Evolutionary conservation across 345 rosid species (phyloP).

Genomic region (Citrus medica): DNA sequence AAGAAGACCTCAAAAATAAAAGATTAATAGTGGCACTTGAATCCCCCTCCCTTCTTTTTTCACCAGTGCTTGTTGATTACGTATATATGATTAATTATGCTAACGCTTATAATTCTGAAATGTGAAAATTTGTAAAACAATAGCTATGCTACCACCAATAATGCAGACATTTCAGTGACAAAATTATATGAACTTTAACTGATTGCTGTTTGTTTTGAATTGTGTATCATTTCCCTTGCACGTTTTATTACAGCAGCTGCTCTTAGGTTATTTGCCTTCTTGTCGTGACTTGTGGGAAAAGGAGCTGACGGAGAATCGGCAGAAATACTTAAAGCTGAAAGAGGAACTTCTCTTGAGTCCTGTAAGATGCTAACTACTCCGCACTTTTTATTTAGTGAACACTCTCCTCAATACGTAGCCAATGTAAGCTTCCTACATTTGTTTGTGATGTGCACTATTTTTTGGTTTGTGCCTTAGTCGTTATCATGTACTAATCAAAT

Average conservation of each 20-base stretch:
- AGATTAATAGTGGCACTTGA: not conserved
- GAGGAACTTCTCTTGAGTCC: conserved; percentile 67
- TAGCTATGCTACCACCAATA: not conserved
- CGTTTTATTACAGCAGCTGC: conserved; percentile 37
- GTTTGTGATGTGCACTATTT: not conserved
- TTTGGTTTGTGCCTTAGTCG: not conserved
- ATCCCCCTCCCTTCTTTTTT: not conserved
- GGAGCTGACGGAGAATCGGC: conserved; percentile 51
- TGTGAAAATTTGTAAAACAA: no score
- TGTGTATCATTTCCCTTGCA: conserved; percentile 2
- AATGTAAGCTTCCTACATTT: not conserved
- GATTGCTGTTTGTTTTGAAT: not conserved
- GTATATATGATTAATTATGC: not conserved
- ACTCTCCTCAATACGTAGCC: not conserved
- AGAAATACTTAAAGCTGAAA: conserved; percentile 55
- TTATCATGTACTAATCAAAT: conserved; percentile 24
- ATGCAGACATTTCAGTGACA: not conserved
- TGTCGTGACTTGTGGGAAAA: conserved; percentile 60
- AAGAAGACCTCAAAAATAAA: no score
- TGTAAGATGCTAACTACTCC: conserved; percentile 41
- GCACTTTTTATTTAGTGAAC: not conserved
- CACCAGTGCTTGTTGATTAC: not conserved
- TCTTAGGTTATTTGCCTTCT: conserved; percentile 60
- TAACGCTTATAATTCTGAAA: not conserved
- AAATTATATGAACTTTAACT: not conserved